Base-by-base conservation (phyloP, 2,329 filamentous ascomycete species). In the Alternaria panax region DNA sequence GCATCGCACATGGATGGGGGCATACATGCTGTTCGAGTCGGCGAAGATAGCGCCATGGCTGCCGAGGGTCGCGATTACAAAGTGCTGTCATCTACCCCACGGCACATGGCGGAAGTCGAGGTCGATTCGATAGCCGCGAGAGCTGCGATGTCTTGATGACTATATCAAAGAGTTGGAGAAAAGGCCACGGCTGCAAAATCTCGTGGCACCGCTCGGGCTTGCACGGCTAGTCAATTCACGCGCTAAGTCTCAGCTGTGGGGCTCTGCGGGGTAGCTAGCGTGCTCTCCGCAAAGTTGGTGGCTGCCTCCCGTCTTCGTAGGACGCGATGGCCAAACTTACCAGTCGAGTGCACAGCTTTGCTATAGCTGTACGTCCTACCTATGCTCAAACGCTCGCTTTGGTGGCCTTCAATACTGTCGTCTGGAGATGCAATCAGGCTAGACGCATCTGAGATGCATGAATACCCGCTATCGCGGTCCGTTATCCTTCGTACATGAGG, bases 131-230 rank as follows among this genome's bases (percentile, higher is more conserved):
- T 46, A 12, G 62, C 66, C 9, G 59, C 68, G 14, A 66, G 51
- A 54, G 61, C 66, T 16, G 55, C 65, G 22, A 60, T 68, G 42
- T 42, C n/a, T 66, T 57, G 58, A 69, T 67, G 67, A 53, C 63
- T 28, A 48, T 58, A 54, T 56, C 20, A 63, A 64, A 20, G 24
- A 18, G 18, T 63, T 68, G 63, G 66, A 62, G 51, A 63, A 69
- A 28, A 40, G 27, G 12, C 30, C 16, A 34, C 9, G 18, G 14
- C 30, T 51, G 34, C 32, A 9, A 40, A 51, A 16, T 36, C 30
- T 22, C 30, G 45, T n/a, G 20, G 22, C 32, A 34, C 24, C 27
- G 41, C 25, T 45, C 54, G 40, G 27, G 11, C 32, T 32, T 32
- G 28, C 43, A 47, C 43, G 27, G 43, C 43, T 32, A 32, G 43